Evolutionary conservation across 768 basidiomycete genomes (phyloP).

Genomic region (Rhodocollybia butyracea): DNA sequence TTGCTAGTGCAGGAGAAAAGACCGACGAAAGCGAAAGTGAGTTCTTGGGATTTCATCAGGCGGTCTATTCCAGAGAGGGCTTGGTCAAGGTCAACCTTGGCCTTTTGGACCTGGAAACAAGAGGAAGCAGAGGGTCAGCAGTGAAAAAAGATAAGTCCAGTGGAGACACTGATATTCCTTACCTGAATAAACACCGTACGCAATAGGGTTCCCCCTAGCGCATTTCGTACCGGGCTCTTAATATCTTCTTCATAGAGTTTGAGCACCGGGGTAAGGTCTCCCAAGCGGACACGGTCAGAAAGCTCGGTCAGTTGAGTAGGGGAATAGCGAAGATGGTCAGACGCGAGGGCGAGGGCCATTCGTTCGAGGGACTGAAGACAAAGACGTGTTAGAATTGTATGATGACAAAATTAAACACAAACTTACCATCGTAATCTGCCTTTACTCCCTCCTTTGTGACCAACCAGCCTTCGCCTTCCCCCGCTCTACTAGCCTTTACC

Average conservation of each 20-base stretch:
- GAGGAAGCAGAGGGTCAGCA: not conserved
- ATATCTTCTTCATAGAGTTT: conserved; percentile 91
- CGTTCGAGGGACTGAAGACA: conserved; percentile 76
- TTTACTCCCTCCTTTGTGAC: conserved; percentile 78
- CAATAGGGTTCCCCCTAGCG: conserved; percentile 74
- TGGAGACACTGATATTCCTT: not conserved
- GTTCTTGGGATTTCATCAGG: conserved; percentile 88
- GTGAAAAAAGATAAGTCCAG: not conserved
- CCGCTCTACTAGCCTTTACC: conserved; percentile 51
- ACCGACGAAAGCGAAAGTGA: conserved; percentile 96
- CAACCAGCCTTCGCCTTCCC: conserved; percentile 72
- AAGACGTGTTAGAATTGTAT: not conserved
- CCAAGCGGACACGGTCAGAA: conserved; percentile 62
- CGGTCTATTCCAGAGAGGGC: conserved; percentile 90
- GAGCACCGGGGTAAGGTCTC: conserved; percentile 86
- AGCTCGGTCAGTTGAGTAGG: conserved; percentile 63
- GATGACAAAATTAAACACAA: too few species aligned
- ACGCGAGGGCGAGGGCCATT: conserved; percentile 84
- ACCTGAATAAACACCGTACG: conserved; percentile 88
- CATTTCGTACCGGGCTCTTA: conserved; percentile 80
- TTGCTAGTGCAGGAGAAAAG: conserved; percentile 84
- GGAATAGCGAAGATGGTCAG: conserved; percentile 71
- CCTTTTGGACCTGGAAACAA: conserved; percentile 1
- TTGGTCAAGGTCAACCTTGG: conserved; percentile 87
- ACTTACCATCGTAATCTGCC: conserved; percentile 84